Evolutionary conservation across 441 rosid species (phyloP), one percentile per base, ranked within the genome.

Genomic region (Brassica hybrid): DNA sequence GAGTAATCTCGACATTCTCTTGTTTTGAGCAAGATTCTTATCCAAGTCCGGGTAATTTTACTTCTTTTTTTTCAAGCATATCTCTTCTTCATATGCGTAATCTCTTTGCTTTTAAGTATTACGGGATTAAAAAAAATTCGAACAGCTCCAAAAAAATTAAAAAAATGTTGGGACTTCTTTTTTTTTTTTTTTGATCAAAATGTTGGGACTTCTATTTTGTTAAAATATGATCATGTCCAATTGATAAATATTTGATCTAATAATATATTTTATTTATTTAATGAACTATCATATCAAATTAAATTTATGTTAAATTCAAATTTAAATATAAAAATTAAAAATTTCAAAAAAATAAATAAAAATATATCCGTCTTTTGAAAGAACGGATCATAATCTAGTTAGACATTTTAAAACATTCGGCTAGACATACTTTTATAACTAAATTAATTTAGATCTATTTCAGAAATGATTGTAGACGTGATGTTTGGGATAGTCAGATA

Each of bases 1-100:
- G 52, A 50, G 57, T 52, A 52, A 16, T 52, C 19, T 52, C 57
- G 57, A 14, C 57, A 52, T 52, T 52, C 57, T 52, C 57, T 52
- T 52, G 57, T 52, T 6, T 14, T 16, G 10, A 52, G 21, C 21
- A 52, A 52, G 19, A 52, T 52, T 52, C 57, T 52, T 52, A 52
- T 52, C 57, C 57, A 52, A 52, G 9, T 52, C 16, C 57, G 16
- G 57, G 57, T 52, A 14, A 14, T 7, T 52, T 52, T 45, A 3
- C 14, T 45, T 13, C 38, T 34, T 43, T 41, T 38, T 43, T 43
- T 14, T 16, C 57, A 52, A 52, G 19, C 0, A 7, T 16, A 16
- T 16, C 57, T 52, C 19, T 14, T 52, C 19, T 14, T 52, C 18
- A 50, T 52, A 14, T 52, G 10, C 0, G 57, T 52, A n/a, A 52